Percentiles rank a stretch among this genome's conserved stretches.
Conservation (phyloP, 1,284 basidiomycete genomes). For the Ceratobasidium sp. region DNA sequence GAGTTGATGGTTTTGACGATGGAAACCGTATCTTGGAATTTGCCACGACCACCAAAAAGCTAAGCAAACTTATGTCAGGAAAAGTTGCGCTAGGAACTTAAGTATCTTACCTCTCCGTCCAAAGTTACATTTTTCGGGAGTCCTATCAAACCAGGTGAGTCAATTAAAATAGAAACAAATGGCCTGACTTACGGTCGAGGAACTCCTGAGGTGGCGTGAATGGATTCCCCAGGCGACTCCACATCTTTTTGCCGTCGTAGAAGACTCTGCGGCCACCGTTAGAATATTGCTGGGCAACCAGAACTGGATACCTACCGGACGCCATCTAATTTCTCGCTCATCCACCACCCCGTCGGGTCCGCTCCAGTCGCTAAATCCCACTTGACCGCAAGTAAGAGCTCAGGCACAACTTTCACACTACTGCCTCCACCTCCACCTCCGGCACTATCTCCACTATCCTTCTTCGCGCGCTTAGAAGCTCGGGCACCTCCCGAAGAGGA, state of each 20-base stretch:
- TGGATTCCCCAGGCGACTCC: slow-evolving; percentile 71
- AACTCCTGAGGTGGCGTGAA: slow-evolving; percentile 74
- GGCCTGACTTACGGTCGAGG: slow-evolving; percentile 64
- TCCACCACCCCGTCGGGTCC: slow-evolving; percentile 76
- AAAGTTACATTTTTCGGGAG: slow-evolving; percentile 71
- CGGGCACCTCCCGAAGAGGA: slow-evolving; percentile 50
- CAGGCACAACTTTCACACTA: slow-evolving; percentile 55
- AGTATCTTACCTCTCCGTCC: slow-evolving; percentile 65
- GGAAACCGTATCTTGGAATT: slow-evolving; percentile 71
- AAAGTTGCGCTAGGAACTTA: slow-evolving; percentile 49
- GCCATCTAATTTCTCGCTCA: slow-evolving; percentile 75
- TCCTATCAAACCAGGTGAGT: slow-evolving; percentile 57
- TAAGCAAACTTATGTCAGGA: slow-evolving; percentile 48
- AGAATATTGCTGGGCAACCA: background rate
- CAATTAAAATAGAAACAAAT: background rate
- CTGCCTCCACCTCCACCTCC: slow-evolving; percentile 52
- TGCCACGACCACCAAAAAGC: slow-evolving; percentile 71
- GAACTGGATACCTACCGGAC: slow-evolving; percentile 61
- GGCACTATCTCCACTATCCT: slow-evolving; percentile 42
- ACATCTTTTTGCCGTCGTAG: slow-evolving; percentile 71
- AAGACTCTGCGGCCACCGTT: slow-evolving; percentile 61
- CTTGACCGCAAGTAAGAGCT: slow-evolving; percentile 70
- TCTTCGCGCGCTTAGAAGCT: slow-evolving; percentile 42
- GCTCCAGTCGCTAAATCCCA: slow-evolving; percentile 69
- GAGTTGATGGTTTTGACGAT: slow-evolving; percentile 65